Conservation (phyloP, 1,139 yeast species). For the Oligophagozyma castellii region DNA sequence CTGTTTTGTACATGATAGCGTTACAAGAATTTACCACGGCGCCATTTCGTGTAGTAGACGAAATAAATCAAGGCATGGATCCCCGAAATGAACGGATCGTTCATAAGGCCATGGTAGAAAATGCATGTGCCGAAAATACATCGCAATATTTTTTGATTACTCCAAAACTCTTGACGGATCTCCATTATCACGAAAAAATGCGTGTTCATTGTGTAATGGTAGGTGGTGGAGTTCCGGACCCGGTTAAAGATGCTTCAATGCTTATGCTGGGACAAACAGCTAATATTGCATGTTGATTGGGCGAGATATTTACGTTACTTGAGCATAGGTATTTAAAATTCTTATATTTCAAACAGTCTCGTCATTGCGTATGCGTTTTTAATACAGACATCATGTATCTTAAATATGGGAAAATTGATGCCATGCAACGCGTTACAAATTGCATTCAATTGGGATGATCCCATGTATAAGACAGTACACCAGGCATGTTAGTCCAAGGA, state of each 20-base stretch:
- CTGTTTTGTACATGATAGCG: slow-evolving; percentile 81
- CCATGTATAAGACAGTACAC: too few relatives aligned
- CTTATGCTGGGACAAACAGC: slow-evolving; percentile 26
- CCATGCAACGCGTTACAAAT: too few relatives aligned
- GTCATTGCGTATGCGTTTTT: too few relatives aligned
- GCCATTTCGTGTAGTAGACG: slow-evolving; percentile 93
- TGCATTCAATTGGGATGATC: too few relatives aligned
- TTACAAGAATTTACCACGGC: slow-evolving; percentile 83
- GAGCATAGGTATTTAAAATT: too few relatives aligned
- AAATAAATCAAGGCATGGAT: slow-evolving; percentile 98
- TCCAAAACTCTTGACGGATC: slow-evolving; percentile 73
- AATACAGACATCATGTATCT: too few relatives aligned
- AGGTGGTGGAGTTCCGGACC: slow-evolving; percentile 33
- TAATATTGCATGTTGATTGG: slow-evolving; percentile 10
- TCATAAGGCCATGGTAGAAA: slow-evolving; percentile 73
- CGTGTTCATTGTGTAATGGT: slow-evolving; percentile 81
- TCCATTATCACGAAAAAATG: slow-evolving; percentile 73
- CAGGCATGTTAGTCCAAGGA: too few relatives aligned
- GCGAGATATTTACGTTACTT: too few relatives aligned
- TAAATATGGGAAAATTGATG: too few relatives aligned
- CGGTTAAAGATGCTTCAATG: slow-evolving; percentile 19
- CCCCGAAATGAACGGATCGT: slow-evolving; percentile 81
- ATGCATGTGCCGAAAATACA: slow-evolving; percentile 51
- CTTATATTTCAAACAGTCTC: too few relatives aligned
- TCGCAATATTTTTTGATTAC: slow-evolving; percentile 84